phyloP scores from a whole-genome alignment of 306 rosid genomes.

The Begonia fuchsioides region DNA sequence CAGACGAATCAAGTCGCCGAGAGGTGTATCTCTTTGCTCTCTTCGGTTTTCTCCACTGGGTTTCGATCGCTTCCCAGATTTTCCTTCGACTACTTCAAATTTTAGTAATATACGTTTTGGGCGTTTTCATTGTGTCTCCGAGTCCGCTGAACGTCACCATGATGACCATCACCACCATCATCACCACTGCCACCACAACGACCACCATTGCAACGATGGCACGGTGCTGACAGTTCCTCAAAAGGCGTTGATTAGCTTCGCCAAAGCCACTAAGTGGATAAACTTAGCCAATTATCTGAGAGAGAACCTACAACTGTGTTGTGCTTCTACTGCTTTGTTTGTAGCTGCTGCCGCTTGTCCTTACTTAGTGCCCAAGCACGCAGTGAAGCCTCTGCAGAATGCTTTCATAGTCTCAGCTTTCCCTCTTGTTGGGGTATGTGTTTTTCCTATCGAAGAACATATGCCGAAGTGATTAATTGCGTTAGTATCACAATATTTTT shows the following conservation, averaged over 20 bases:
- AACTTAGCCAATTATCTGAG: slow-evolving; percentile 58
- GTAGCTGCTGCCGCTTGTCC: slow-evolving; percentile 80
- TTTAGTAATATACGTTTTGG: slow-evolving; percentile 19
- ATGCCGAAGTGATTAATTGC: background rate
- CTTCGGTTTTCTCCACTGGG: slow-evolving; percentile 15
- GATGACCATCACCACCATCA: slow-evolving; percentile 9
- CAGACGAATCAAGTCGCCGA: slow-evolving; percentile 18
- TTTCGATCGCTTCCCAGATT: slow-evolving; percentile 16
- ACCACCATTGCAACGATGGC: slow-evolving; percentile 18
- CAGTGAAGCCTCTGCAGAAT: slow-evolving; percentile 56
- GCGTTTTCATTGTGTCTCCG: slow-evolving; percentile 18
- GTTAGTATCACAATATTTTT: background rate
- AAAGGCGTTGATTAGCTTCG: slow-evolving; percentile 46
- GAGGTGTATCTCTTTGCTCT: slow-evolving; percentile 15
- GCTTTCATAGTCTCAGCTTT: slow-evolving; percentile 52
- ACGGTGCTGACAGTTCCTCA: slow-evolving; percentile 46
- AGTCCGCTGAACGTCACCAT: slow-evolving; percentile 22
- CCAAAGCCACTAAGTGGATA: slow-evolving; percentile 65
- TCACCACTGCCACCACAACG: slow-evolving; percentile 31
- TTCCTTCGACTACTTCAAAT: slow-evolving; percentile 6
- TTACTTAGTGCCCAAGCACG: slow-evolving; percentile 47
- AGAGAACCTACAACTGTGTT: slow-evolving; percentile 79
- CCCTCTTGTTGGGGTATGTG: slow-evolving; percentile 79
- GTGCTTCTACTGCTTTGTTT: slow-evolving; percentile 56
- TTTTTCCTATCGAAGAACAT: background rate